These are phyloP conservation scores for Penicillium riverlandense DNA, from an alignment of 495 filamentous ascomycete genomes.

Conservation along the genomic window DNA sequence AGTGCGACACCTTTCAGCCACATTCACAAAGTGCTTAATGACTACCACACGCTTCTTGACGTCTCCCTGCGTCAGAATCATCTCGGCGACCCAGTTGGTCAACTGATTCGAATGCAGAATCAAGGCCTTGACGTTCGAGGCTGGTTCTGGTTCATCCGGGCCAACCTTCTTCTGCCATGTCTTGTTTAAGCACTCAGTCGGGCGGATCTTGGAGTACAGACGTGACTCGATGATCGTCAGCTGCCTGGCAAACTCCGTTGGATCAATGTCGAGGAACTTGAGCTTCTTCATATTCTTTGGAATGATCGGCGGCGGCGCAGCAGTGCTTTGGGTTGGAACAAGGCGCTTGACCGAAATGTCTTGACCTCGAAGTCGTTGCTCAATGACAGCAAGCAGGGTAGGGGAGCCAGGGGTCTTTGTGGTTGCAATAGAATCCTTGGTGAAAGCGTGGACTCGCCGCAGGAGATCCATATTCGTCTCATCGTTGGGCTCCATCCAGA, in stretches of 20 bases:
- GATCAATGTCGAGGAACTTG: conserved; percentile 96
- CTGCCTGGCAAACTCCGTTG: conserved; percentile 90
- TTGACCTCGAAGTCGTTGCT: conserved; percentile 79
- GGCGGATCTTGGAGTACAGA: conserved; percentile 89
- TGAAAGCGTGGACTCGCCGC: conserved; percentile 81
- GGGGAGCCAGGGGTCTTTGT: conserved; percentile 84
- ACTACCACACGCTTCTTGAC: conserved; percentile 94
- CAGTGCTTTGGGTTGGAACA: conserved; percentile 72
- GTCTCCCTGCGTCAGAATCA: conserved; percentile 91
- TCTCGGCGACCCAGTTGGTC: conserved; percentile 99
- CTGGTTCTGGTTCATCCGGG: conserved; percentile 78
- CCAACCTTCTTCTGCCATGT: conserved; percentile 93
- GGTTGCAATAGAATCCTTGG: conserved; percentile 82
- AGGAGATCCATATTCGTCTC: conserved; percentile 79
- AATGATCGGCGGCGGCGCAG: conserved; percentile 80
- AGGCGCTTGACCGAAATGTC: conserved; percentile 81
- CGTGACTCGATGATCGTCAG: conserved; percentile 94
- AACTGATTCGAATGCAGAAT: conserved; percentile 97
- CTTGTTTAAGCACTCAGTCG: conserved; percentile 94
- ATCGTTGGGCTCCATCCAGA: conserved; percentile 94
- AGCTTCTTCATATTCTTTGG: conserved; percentile 99
- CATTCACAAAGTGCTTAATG: conserved; percentile 95
- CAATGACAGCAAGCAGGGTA: conserved; percentile 73
- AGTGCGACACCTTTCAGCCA: conserved; percentile 93
- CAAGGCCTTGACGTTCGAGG: conserved; percentile 88